Evolutionary conservation across 78 protist species (phyloP).

Genomic region (Isochrysis galbana): DNA sequence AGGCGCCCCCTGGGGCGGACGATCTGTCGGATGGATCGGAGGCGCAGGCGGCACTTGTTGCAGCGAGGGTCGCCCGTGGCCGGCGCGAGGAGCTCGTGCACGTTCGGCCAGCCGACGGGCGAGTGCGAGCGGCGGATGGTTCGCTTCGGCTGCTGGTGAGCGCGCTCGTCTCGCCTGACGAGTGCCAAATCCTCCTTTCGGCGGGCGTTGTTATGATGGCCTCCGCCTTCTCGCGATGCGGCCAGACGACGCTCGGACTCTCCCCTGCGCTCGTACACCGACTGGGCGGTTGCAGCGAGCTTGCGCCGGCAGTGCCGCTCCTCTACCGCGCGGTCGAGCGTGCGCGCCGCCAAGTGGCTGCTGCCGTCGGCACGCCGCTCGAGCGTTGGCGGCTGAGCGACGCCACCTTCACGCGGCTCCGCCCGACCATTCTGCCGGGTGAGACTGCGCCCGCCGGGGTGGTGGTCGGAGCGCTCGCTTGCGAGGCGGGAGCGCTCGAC

Average conservation of each 20-base stretch:
- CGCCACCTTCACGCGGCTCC: neutral
- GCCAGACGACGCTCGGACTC: conserved; percentile 21
- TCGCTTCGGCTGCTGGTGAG: neutral
- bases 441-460: neutral
- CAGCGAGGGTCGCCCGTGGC: neutral
- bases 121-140: neutral
- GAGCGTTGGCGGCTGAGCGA: neutral
- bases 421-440: neutral
- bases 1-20: neutral
- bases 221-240: neutral
- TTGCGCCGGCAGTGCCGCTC: neutral
- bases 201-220: neutral
- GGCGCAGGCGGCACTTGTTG: neutral
- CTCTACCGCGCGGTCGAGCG: neutral
- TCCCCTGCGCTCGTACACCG: neutral
- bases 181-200: neutral
- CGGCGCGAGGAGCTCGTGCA: too few relatives aligned
- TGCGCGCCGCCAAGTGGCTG: neutral
- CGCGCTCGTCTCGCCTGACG: neutral
- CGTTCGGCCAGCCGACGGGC: neutral
- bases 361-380: neutral
- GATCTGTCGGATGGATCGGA: neutral
- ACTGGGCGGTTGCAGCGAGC: neutral
- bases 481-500: neutral
- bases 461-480: neutral